A percentile compares a stretch with the other conserved stretches of the same genome.
Conservation (phyloP, 208 protist species). For the Leishmania guyanensis region DNA sequence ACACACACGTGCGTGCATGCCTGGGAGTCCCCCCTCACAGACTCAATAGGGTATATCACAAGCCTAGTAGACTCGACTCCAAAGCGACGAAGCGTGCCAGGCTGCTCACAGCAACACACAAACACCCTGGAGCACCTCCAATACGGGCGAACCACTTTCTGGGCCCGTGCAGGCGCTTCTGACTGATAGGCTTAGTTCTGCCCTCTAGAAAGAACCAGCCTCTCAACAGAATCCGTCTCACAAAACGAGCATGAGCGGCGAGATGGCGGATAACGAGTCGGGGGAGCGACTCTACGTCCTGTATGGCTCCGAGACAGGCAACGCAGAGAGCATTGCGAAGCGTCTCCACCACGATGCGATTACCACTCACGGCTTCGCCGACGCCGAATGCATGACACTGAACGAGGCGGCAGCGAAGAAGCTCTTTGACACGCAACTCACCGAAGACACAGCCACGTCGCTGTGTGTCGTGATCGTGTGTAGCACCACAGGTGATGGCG, state of each 20-base stretch:
- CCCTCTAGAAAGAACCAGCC: neutral
- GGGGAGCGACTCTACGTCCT: conserved; percentile 43
- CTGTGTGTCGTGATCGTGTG: conserved; percentile 66
- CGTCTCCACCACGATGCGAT: conserved; percentile 51
- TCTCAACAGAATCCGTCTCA: neutral
- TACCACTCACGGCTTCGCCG: conserved; percentile 20
- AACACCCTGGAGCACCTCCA: too few species aligned
- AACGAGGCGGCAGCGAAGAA: conserved; percentile 42
- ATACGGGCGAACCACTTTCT: too few species aligned
- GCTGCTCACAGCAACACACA: too few species aligned
- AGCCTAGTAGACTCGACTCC: too few species aligned
- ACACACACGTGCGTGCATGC: neutral
- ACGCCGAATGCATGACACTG: conserved; percentile 43
- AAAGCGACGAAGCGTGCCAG: too few species aligned
- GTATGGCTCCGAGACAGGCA: conserved; percentile 74
- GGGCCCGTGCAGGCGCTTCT: neutral
- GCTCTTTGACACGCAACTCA: conserved; percentile 37
- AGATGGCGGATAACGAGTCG: neutral
- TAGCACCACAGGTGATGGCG: conserved; percentile 79
- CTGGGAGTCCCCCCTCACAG: neutral
- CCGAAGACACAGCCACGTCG: conserved; percentile 15
- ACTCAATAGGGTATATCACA: neutral
- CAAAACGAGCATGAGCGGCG: conserved; percentile 13
- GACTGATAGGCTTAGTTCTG: neutral
- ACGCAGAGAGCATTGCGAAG: conserved; percentile 64